phyloP scores from a whole-genome alignment of 192 early-diverging fungal genomes.

The Entomortierella lignicola region DNA sequence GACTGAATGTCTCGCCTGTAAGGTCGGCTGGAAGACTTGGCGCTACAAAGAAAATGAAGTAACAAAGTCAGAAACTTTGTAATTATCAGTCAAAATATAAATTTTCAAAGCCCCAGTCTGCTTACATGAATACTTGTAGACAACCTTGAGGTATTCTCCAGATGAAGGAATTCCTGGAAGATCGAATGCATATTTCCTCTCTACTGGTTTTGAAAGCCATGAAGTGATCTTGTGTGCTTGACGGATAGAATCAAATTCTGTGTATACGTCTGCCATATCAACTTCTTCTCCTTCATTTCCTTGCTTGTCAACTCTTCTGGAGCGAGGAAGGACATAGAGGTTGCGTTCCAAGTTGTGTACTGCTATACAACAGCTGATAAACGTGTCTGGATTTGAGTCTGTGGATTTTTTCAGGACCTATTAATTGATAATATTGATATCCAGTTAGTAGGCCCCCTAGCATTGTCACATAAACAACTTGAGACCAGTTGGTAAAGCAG shows the following conservation, averaged over 20 bases:
- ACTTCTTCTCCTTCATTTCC: constrained; percentile 70
- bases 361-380: constrained; percentile 84
- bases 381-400: constrained; percentile 63
- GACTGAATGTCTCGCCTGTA: constrained; percentile 81
- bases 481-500: no score
- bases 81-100: not conserved
- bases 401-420: constrained; percentile 66
- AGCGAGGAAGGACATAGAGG: constrained; percentile 91
- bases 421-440: not conserved
- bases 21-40: constrained; percentile 67
- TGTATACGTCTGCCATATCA: constrained; percentile 74
- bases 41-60: constrained; percentile 47
- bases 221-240: constrained; percentile 64
- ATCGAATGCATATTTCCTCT: constrained; percentile 95
- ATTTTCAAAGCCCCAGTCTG: not conserved
- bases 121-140: constrained; percentile 78
- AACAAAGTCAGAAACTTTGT: not conserved
- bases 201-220: constrained; percentile 71
- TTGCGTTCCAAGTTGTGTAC: constrained; percentile 88
- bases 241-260: constrained; percentile 78
- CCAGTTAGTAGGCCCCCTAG: no score
- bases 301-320: constrained; percentile 59
- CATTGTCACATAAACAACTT: no score
- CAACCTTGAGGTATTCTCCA: constrained; percentile 88
- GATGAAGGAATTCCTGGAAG: constrained; percentile 79